Conservation (phyloP, 805 yeast genomes). For the Saccharomycopsis sp. region DNA sequence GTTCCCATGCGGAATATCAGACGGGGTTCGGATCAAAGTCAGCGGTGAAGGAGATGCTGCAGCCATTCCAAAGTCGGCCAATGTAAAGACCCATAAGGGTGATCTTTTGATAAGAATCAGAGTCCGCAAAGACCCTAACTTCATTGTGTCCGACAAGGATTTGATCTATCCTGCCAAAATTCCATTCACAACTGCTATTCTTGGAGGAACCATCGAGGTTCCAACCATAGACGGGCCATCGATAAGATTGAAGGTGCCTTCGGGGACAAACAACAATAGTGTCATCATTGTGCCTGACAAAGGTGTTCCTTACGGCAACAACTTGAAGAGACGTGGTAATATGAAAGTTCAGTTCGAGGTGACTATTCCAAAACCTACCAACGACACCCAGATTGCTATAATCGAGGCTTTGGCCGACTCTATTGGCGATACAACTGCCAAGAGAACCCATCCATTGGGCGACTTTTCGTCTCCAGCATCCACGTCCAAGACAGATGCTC, state of each 20-base stretch:
- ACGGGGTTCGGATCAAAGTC: slow-evolving; percentile 79
- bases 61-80: slow-evolving; percentile 62
- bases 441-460: slow-evolving; percentile 49
- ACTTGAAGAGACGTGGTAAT: slow-evolving; percentile 63
- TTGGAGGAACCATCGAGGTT: slow-evolving; percentile 87
- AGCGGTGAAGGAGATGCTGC: slow-evolving; percentile 92
- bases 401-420: slow-evolving; percentile 94
- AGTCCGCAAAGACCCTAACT: slow-evolving; percentile 67
- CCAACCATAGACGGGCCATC: slow-evolving; percentile 83
- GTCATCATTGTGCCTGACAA: slow-evolving; percentile 70
- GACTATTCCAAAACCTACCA: slow-evolving; percentile 63
- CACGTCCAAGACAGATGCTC: not conserved
- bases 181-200: slow-evolving; percentile 91
- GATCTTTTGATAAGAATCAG: slow-evolving; percentile 79
- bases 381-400: slow-evolving; percentile 79
- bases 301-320: slow-evolving; percentile 70
- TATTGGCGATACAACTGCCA: slow-evolving; percentile 72
- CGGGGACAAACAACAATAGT: slow-evolving; percentile 78
- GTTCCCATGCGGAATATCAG: slow-evolving; percentile 81
- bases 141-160: slow-evolving; percentile 60
- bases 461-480: slow-evolving; percentile 1
- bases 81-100: slow-evolving; percentile 67
- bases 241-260: slow-evolving; percentile 70
- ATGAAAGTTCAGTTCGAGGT: slow-evolving; percentile 70
- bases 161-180: slow-evolving; percentile 60